Percentiles rank a stretch among this genome's conserved stretches.
Conservation (phyloP, 2,329 filamentous ascomycete species). For the Fusarium zealandicum region DNA sequence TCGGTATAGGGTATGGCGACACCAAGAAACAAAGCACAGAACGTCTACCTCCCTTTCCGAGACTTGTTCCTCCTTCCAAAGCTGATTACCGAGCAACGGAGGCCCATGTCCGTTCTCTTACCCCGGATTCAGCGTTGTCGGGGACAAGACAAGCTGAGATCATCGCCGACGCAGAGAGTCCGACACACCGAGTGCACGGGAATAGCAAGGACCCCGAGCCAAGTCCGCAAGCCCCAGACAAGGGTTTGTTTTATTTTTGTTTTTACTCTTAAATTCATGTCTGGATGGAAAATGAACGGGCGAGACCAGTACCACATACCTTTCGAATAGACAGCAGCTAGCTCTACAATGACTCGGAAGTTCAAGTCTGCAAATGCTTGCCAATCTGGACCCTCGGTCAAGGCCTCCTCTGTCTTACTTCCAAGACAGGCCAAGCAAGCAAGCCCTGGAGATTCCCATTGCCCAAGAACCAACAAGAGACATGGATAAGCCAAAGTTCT, state of each 20-base stretch:
- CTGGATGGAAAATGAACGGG: neutral
- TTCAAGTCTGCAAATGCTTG: neutral
- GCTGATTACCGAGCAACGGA: neutral
- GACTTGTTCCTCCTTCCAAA: neutral
- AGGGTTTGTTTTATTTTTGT: too few species aligned
- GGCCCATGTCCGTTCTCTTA: neutral
- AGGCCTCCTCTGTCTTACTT: neutral
- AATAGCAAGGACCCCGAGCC: neutral
- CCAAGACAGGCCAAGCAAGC: neutral
- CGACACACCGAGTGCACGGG: neutral
- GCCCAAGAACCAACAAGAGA: neutral
- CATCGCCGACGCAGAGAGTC: neutral
- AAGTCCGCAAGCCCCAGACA: conserved; percentile 1
- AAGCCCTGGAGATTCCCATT: neutral
- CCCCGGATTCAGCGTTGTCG: neutral
- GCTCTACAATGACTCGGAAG: neutral
- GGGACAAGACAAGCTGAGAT: neutral
- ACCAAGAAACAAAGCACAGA: neutral
- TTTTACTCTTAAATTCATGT: neutral
- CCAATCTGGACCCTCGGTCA: neutral
- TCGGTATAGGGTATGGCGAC: neutral
- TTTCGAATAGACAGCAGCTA: neutral
- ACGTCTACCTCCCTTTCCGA: neutral
- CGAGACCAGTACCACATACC: neutral
- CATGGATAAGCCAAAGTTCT: neutral